Conservation (phyloP, 805 yeast genomes). For the Cyberlindnera sargentensis region DNA sequence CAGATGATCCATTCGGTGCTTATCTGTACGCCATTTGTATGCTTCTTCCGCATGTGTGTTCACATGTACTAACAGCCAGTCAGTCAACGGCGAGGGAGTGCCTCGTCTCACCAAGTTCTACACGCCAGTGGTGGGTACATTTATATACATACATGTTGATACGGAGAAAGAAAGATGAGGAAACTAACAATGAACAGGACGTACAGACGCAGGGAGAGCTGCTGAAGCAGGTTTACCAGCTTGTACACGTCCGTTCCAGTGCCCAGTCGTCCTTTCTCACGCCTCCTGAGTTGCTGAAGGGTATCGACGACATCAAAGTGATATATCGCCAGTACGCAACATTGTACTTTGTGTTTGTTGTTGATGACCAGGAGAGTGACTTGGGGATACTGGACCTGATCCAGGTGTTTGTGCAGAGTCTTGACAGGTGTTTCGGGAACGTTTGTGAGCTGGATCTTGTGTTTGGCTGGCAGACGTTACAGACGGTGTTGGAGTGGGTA, state of each 20-base stretch:
- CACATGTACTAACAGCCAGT: slow-evolving; percentile 2
- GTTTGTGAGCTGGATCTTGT: slow-evolving; percentile 95
- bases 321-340: slow-evolving; percentile 95
- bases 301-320: slow-evolving; percentile 71
- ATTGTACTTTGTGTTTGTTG: slow-evolving; percentile 89
- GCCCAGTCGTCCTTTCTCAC: slow-evolving; percentile 84
- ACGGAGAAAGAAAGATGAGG: neutral
- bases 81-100: slow-evolving; percentile 83
- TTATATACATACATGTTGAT: neutral
- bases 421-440: slow-evolving; percentile 87
- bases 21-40: slow-evolving; percentile 49
- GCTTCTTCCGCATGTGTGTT: neutral
- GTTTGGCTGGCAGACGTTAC: slow-evolving; percentile 97
- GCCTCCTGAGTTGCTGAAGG: slow-evolving; percentile 69
- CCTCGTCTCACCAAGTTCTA: slow-evolving; percentile 89
- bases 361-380: slow-evolving; percentile 93
- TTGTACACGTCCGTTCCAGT: slow-evolving; percentile 64
- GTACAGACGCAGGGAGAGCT: slow-evolving; percentile 73
- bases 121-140: slow-evolving; percentile 56
- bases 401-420: slow-evolving; percentile 93
- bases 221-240: slow-evolving; percentile 72
- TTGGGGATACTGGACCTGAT: slow-evolving; percentile 89
- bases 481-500: slow-evolving; percentile 64
- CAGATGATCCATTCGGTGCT: slow-evolving; percentile 82
- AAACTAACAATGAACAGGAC: slow-evolving; percentile 32